phyloP scores from a whole-genome alignment of 176 grass and related monocot species.

The Oryza glaberrima region DNA sequence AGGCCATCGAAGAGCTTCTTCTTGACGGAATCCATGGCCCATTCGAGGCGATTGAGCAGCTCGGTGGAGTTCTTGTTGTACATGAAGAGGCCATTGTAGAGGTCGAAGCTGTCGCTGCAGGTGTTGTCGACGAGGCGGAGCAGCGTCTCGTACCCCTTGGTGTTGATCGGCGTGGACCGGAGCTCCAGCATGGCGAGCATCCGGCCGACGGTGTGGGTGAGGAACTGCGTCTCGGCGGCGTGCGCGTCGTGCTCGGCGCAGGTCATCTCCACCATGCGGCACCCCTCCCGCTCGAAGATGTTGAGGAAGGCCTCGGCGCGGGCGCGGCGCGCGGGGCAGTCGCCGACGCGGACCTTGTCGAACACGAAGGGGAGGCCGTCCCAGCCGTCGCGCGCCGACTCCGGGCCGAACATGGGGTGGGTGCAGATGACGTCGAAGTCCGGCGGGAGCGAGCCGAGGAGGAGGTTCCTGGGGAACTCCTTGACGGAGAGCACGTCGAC shows the following conservation, averaged over 20 bases:
- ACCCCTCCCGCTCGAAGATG: slow-evolving; percentile 65
- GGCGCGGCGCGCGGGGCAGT: slow-evolving; percentile 31
- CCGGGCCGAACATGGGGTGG: slow-evolving; percentile 90
- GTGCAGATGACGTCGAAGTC: slow-evolving; percentile 84
- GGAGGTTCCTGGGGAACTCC: slow-evolving; percentile 75
- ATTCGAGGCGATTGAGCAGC: slow-evolving; percentile 68
- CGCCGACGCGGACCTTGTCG: slow-evolving; percentile 69
- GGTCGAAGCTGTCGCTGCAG: slow-evolving; percentile 89
- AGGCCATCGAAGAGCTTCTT: slow-evolving; percentile 65
- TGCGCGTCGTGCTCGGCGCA: slow-evolving; percentile 70
- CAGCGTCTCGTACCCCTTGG: slow-evolving; percentile 68
- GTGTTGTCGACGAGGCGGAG: slow-evolving; percentile 83
- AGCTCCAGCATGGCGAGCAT: slow-evolving; percentile 54
- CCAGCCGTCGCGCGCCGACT: slow-evolving; percentile 70
- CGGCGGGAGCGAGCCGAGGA: slow-evolving; percentile 49
- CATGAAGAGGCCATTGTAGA: slow-evolving; percentile 93
- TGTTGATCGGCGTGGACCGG: slow-evolving; percentile 51
- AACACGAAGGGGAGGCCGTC: slow-evolving; percentile 59
- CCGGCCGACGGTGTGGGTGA: slow-evolving; percentile 80
- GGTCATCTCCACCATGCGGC: slow-evolving; percentile 80
- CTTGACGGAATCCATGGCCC: slow-evolving; percentile 58
- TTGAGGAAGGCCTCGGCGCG: slow-evolving; percentile 59
- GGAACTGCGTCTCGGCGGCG: slow-evolving; percentile 76
- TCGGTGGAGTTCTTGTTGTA: slow-evolving; percentile 87
- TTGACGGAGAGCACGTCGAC: slow-evolving; percentile 88